A percentile compares a stretch with the other conserved stretches of the same genome.
Evolutionary conservation across 1,284 basidiomycete species (phyloP).

Genomic region (Entoloma clypeatum): DNA sequence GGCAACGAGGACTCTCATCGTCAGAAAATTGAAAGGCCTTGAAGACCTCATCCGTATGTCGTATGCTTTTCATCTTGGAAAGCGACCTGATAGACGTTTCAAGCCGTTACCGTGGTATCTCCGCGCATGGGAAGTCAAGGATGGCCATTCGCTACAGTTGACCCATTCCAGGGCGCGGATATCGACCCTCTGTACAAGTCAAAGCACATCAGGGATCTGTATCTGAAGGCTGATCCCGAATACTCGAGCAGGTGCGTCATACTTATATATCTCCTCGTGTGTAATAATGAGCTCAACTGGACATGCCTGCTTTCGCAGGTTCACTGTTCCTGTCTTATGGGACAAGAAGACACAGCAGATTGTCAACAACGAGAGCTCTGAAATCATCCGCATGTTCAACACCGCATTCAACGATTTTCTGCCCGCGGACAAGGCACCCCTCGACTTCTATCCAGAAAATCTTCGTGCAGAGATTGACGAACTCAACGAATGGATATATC

Average conservation of each 20-base stretch:
- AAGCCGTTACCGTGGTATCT: conserved; percentile 81
- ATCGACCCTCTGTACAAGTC: conserved; percentile 68
- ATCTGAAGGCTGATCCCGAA: conserved; percentile 70
- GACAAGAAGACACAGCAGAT: conserved; percentile 88
- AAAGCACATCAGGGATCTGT: conserved; percentile 82
- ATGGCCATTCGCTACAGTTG: conserved; percentile 81
- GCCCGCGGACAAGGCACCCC: conserved; percentile 56
- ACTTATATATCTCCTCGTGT: neutral
- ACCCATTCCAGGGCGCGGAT: conserved; percentile 70
- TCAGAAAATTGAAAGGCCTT: conserved; percentile 88
- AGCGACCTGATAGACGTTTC: conserved; percentile 6
- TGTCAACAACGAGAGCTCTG: conserved; percentile 93
- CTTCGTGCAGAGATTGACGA: conserved; percentile 79
- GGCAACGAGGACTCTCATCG: conserved; percentile 90
- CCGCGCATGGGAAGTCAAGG: conserved; percentile 81
- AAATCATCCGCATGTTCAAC: conserved; percentile 94
- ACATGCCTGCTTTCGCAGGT: conserved; percentile 38
- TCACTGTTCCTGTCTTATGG: conserved; percentile 93
- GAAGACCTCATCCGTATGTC: conserved; percentile 76
- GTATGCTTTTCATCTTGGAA: conserved; percentile 12
- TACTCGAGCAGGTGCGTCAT: conserved; percentile 60
- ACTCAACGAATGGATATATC: conserved; percentile 86
- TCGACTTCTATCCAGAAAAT: conserved; percentile 79
- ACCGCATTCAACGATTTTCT: conserved; percentile 75
- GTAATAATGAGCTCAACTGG: neutral